These are phyloP conservation scores for Bjerkandera adusta DNA, from an alignment of 1,284 basidiomycete genomes.

Conservation along the genomic window DNA sequence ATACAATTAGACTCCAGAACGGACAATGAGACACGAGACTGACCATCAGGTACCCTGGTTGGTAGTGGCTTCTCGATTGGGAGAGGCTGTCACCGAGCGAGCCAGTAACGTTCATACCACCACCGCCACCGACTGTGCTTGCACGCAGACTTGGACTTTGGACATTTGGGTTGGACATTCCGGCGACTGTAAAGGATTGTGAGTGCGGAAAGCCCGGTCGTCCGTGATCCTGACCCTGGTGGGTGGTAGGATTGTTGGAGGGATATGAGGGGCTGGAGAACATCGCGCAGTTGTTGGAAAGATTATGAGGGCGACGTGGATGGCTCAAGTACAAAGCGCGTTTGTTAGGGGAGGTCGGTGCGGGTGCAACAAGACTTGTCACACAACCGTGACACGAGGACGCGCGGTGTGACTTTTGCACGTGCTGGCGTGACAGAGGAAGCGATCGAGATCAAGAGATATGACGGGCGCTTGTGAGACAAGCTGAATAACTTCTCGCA, in stretches of 20 bases:
- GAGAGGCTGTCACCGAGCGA: slow-evolving; percentile 49
- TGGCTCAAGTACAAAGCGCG: neutral
- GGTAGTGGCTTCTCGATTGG: slow-evolving; percentile 71
- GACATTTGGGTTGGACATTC: slow-evolving; percentile 25
- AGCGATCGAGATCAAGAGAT: neutral
- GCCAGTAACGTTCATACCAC: slow-evolving; percentile 21
- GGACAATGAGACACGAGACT: slow-evolving; percentile 21
- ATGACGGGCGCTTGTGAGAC: neutral
- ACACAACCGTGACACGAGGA: neutral
- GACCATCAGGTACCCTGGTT: slow-evolving; percentile 75
- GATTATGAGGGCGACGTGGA: neutral
- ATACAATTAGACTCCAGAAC: slow-evolving; percentile 1
- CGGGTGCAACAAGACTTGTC: neutral
- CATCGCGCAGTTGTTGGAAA: neutral
- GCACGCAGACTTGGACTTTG: slow-evolving; percentile 26
- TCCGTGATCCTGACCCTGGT: slow-evolving; percentile 19
- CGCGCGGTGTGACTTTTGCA: slow-evolving; percentile 1
- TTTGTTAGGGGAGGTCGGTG: too few species aligned
- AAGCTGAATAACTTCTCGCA: neutral
- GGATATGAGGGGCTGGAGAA: slow-evolving; percentile 23
- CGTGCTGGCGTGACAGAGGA: neutral
- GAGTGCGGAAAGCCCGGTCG: slow-evolving; percentile 25
- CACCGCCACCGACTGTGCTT: slow-evolving; percentile 16
- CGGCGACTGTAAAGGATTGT: slow-evolving; percentile 29
- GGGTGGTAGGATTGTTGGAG: slow-evolving; percentile 9